Percentiles rank a stretch among this genome's conserved stretches.
phyloP scores from a whole-genome alignment of 352 stramenopile genomes.

The Phytophthora quininea region DNA sequence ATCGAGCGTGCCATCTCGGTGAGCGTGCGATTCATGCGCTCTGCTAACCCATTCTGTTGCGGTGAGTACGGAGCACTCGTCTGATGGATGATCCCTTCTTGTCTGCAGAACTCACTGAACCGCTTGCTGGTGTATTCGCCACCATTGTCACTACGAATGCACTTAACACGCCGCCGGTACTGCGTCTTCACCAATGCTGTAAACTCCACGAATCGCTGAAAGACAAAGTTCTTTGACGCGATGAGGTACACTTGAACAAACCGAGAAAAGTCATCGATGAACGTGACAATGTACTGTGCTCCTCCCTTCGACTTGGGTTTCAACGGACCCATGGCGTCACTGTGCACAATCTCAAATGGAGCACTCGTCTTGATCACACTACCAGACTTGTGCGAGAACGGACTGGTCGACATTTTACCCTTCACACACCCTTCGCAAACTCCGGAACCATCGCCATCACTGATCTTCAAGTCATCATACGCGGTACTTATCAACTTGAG shows the following conservation, averaged over 20 bases:
- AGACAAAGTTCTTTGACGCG: constrained; percentile 5
- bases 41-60: constrained; percentile 20
- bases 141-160: constrained; percentile 22
- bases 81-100: constrained; percentile 15
- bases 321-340: constrained; percentile 26
- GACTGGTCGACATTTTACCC: constrained; percentile 16
- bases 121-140: constrained; percentile 21
- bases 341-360: constrained; percentile 19
- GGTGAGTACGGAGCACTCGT: constrained; percentile 18
- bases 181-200: constrained; percentile 11
- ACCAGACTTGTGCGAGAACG: constrained; percentile 12
- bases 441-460: not conserved
- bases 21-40: constrained; percentile 17
- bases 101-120: constrained; percentile 14
- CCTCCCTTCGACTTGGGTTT: constrained; percentile 18
- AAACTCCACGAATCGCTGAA: constrained; percentile 8
- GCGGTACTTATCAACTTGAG: not conserved
- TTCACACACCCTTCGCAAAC: constrained; percentile 7
- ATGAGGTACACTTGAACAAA: constrained; percentile 17
- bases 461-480: not conserved
- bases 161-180: constrained; percentile 6
- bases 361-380: constrained; percentile 13
- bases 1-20: constrained; percentile 10
- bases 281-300: constrained; percentile 23
- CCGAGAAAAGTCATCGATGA: constrained; percentile 25